These are phyloP conservation scores for Dictyostelium capitatum DNA, from an alignment of 78 protist genomes.

Conservation along the genomic window DNA sequence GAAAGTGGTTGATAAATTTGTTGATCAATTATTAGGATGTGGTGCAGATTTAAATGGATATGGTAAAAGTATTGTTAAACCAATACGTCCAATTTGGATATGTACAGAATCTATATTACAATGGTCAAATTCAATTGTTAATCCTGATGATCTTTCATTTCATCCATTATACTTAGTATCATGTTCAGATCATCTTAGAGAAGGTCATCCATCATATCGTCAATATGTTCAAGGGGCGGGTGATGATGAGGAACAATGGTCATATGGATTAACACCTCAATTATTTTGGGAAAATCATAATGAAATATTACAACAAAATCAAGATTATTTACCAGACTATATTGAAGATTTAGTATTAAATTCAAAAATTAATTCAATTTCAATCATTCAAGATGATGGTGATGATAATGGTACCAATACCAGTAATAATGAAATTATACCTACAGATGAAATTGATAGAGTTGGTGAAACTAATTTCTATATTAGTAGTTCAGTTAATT, in stretches of 20 bases:
- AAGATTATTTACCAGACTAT: conserved; percentile 8
- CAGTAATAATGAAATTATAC: not conserved
- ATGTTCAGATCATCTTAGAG: conserved; percentile 53
- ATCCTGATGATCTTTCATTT: not conserved
- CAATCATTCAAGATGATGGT: not conserved
- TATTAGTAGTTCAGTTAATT: not conserved
- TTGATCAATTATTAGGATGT: not conserved
- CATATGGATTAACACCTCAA: conserved; percentile 45
- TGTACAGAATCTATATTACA: conserved; percentile 6
- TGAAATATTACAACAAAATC: conserved; percentile 17
- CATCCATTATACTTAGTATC: conserved; percentile 53
- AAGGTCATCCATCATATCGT: conserved; percentile 19
- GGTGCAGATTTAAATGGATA: conserved; percentile 22
- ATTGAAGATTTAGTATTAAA: conserved; percentile 11
- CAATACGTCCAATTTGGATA: conserved; percentile 72
- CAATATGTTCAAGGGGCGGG: conserved; percentile 85
- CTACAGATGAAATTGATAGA: not conserved
- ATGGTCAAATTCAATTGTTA: not conserved
- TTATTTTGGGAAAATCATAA: conserved; percentile 49
- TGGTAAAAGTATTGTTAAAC: not conserved
- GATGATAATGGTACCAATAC: not conserved
- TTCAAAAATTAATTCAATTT: conserved; percentile 4
- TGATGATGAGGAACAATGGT: conserved; percentile 83
- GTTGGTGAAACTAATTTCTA: not conserved
- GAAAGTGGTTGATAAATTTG: conserved; percentile 35